These are phyloP conservation scores for Pseudopithomyces chartarum DNA, from an alignment of 2,329 filamentous ascomycete species.

Conservation along the genomic window DNA sequence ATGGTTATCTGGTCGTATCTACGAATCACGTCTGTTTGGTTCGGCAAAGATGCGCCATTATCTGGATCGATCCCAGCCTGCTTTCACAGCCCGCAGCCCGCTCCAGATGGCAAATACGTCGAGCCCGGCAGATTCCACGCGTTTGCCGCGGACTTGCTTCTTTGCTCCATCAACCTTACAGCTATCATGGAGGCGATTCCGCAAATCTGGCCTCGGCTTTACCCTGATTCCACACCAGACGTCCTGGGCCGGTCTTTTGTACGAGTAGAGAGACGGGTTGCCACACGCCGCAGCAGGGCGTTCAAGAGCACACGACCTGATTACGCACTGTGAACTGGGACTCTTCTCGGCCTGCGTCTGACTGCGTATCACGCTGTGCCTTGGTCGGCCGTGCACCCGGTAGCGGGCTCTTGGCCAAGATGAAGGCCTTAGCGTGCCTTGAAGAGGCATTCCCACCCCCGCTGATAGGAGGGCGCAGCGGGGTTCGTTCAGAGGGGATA, in stretches of 20 bases:
- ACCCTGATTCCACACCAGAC: neutral
- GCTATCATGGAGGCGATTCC: neutral
- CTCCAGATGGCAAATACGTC: neutral
- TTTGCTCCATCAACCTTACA: neutral
- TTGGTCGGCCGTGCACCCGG: neutral
- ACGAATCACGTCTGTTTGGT: neutral
- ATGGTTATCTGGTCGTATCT: neutral
- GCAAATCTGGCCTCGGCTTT: neutral
- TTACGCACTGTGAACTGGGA: neutral
- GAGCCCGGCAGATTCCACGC: neutral
- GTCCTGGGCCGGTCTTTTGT: neutral
- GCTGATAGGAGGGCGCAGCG: conserved; percentile 2
- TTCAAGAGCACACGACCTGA: neutral
- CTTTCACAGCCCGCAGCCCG: neutral
- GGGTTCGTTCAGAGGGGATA: neutral
- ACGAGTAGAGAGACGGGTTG: neutral
- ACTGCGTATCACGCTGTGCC: neutral
- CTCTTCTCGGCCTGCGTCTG: neutral
- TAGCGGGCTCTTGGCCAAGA: neutral
- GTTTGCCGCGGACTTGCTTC: neutral
- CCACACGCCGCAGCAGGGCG: neutral
- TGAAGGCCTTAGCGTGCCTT: neutral
- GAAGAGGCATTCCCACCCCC: neutral
- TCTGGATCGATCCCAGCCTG: neutral
- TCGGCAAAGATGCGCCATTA: neutral